These are phyloP conservation scores for Xylariaceae sp. DNA, from an alignment of 2,329 filamentous ascomycete genomes.

Conservation along the genomic window DNA sequence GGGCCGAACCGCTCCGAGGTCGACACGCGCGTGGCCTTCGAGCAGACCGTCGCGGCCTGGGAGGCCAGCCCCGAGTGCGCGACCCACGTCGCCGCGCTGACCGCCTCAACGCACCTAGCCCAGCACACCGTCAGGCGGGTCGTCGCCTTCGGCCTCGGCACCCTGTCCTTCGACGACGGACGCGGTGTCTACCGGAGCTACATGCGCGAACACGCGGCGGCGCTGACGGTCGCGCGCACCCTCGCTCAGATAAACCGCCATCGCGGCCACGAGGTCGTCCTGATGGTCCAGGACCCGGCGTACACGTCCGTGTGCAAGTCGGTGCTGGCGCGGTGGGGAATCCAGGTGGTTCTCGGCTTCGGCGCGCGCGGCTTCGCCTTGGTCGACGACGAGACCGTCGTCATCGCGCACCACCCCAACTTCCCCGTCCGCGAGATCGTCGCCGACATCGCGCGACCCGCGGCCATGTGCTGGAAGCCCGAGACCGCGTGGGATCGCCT, in stretches of 20 bases:
- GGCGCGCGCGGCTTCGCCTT: slow-evolving; percentile 22
- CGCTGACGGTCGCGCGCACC: slow-evolving; percentile 2
- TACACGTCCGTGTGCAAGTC: slow-evolving; percentile 15
- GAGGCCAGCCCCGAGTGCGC: background rate
- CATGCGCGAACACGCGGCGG: slow-evolving; percentile 3
- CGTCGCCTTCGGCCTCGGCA: slow-evolving; percentile 19
- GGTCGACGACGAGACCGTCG: slow-evolving; percentile 20
- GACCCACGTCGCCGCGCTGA: background rate
- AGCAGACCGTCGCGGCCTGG: background rate
- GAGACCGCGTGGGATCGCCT: no score
- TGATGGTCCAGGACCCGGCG: slow-evolving; percentile 11
- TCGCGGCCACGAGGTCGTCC: background rate
- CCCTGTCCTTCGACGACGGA: background rate
- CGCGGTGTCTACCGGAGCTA: background rate
- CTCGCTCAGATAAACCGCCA: slow-evolving; percentile 6
- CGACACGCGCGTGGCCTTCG: background rate
- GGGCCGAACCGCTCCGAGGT: no score
- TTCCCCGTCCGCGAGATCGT: slow-evolving; percentile 19
- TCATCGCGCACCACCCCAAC: slow-evolving; percentile 9
- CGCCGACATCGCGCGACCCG: slow-evolving; percentile 20
- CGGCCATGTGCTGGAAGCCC: slow-evolving; percentile 16
- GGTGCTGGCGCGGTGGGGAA: slow-evolving; percentile 1
- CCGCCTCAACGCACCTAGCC: background rate
- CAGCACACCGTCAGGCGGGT: slow-evolving; percentile 14
- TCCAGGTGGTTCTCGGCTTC: slow-evolving; percentile 15